These are phyloP conservation scores for Hippophae tibetana DNA, from an alignment of 306 rosid genomes.

Conservation along the genomic window DNA sequence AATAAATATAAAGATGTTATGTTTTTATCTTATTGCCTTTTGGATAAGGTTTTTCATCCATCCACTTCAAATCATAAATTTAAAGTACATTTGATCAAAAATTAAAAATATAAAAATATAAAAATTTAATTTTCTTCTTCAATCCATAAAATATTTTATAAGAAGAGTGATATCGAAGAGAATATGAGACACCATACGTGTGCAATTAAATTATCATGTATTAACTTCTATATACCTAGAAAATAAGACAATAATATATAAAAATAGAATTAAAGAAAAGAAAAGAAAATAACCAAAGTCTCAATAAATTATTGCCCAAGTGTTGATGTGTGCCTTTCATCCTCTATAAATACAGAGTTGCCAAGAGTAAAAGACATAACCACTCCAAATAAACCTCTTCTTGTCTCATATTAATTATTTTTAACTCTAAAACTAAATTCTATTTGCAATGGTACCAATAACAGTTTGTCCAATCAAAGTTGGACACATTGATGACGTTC, in stretches of 20 bases:
- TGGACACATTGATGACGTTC: slow-evolving; percentile 91
- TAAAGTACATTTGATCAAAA: too few relatives aligned
- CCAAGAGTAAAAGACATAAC: slow-evolving; percentile 8
- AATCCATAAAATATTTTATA: too few relatives aligned
- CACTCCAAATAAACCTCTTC: slow-evolving; percentile 1
- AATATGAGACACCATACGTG: too few relatives aligned
- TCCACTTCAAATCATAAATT: too few relatives aligned
- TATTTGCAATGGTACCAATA: slow-evolving; percentile 60
- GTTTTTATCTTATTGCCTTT: too few relatives aligned
- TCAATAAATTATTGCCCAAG: slow-evolving; percentile 9
- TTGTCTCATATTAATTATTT: not conserved
- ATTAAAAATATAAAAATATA: too few relatives aligned
- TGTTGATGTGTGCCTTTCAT: slow-evolving; percentile 8
- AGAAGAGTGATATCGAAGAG: too few relatives aligned
- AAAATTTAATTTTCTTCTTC: too few relatives aligned
- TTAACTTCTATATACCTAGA: too few relatives aligned
- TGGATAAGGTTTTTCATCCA: too few relatives aligned
- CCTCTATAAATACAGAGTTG: slow-evolving; percentile 45
- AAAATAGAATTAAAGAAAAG: not conserved
- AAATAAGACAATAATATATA: not conserved
- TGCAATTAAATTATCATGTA: too few relatives aligned
- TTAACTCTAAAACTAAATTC: not conserved
- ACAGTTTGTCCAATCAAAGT: slow-evolving; percentile 41
- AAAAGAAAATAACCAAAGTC: not conserved
- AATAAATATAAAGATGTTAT: too few relatives aligned